These are phyloP conservation scores for Echinochloa phyllopogon DNA, from an alignment of 176 grass and related monocot species.

Conservation along the genomic window DNA sequence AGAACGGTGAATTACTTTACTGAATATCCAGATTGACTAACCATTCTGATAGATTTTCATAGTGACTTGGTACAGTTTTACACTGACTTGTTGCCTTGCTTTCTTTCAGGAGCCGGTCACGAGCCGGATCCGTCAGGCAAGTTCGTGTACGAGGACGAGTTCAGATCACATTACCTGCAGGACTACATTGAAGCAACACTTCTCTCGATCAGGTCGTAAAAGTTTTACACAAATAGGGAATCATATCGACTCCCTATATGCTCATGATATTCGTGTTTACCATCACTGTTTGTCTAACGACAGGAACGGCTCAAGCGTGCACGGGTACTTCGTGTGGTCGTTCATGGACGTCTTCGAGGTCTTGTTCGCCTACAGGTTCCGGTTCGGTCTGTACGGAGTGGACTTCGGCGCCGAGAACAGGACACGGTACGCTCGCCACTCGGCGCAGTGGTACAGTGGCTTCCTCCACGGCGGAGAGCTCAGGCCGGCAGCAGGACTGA, in stretches of 20 bases:
- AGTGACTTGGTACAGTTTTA: not conserved
- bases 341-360: slow-evolving; percentile 83
- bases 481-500: slow-evolving; percentile 35
- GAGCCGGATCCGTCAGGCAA: not conserved
- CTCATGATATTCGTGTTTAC: not conserved
- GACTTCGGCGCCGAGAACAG: slow-evolving; percentile 47
- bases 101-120: slow-evolving; percentile 46
- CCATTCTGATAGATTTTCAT: not conserved
- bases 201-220: slow-evolving; percentile 50
- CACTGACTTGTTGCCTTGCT: not conserved
- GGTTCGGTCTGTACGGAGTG: slow-evolving; percentile 68
- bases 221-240: not conserved
- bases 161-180: slow-evolving; percentile 50
- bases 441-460: slow-evolving; percentile 66
- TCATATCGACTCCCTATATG: not conserved
- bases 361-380: slow-evolving; percentile 45
- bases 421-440: slow-evolving; percentile 65
- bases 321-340: slow-evolving; percentile 91
- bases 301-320: slow-evolving; percentile 79
- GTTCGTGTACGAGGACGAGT: slow-evolving; percentile 36
- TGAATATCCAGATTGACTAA: not conserved
- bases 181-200: slow-evolving; percentile 62
- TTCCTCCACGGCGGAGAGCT: slow-evolving; percentile 56
- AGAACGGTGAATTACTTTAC: slow-evolving; percentile 65
- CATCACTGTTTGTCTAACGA: not conserved